Percentiles rank a stretch among this genome's conserved stretches.
These are phyloP conservation scores for Tetracladium maxilliforme DNA, from an alignment of 2,329 filamentous ascomycete genomes.

Conservation along the genomic window DNA sequence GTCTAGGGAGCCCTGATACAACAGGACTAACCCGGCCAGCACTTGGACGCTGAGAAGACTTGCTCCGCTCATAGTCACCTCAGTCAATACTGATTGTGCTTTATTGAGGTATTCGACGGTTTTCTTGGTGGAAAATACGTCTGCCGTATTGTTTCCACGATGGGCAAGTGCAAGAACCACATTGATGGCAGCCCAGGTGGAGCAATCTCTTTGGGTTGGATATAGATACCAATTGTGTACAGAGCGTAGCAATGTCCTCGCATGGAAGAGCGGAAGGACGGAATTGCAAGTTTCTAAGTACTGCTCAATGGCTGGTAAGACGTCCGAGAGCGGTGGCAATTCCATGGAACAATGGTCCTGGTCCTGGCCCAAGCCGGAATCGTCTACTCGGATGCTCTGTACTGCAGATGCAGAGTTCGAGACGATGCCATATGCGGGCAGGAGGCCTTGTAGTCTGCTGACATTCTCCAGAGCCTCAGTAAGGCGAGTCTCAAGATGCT, in stretches of 20 bases:
- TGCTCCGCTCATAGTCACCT: slow-evolving; percentile 10
- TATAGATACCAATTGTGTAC: slow-evolving; percentile 9
- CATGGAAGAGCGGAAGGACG: slow-evolving; percentile 11
- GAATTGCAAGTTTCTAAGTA: slow-evolving; percentile 9
- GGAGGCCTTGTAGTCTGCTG: slow-evolving; percentile 3
- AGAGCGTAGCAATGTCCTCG: slow-evolving; percentile 7
- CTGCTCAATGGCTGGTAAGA: slow-evolving; percentile 8
- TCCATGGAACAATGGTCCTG: slow-evolving; percentile 6
- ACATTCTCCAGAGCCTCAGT: slow-evolving; percentile 2
- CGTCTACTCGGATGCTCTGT: neutral
- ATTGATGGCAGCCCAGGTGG: slow-evolving; percentile 15
- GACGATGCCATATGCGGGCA: slow-evolving; percentile 3
- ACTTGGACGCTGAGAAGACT: slow-evolving; percentile 15
- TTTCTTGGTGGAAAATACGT: slow-evolving; percentile 2
- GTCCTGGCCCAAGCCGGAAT: slow-evolving; percentile 1
- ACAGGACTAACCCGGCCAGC: slow-evolving; percentile 13
- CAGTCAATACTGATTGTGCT: slow-evolving; percentile 13
- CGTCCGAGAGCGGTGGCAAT: slow-evolving; percentile 9
- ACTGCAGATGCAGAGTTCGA: neutral
- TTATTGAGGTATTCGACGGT: slow-evolving; percentile 10
- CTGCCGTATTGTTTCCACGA: slow-evolving; percentile 5
- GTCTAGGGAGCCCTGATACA: slow-evolving; percentile 12
- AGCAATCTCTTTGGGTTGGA: slow-evolving; percentile 8
- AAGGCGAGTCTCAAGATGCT: slow-evolving; percentile 4
- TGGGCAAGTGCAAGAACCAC: slow-evolving; percentile 13